Evolutionary conservation across 768 basidiomycete genomes (phyloP).

Genomic region (Suillus occidentalis): DNA sequence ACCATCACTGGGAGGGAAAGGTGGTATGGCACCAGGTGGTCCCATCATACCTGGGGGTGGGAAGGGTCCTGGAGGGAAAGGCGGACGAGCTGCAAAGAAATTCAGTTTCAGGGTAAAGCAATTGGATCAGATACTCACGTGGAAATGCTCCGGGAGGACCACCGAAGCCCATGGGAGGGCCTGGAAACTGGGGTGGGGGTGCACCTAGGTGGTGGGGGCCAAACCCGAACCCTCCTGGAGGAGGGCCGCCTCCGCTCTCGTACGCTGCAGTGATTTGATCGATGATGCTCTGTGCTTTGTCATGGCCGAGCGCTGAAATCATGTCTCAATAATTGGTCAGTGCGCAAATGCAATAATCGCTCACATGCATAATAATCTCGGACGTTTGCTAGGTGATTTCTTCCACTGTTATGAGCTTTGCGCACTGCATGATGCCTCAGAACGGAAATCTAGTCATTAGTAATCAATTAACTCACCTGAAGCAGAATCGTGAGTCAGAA

Average conservation of each 20-base stretch:
- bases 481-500: constrained; percentile 90
- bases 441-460: constrained; percentile 5
- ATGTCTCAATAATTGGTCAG: constrained; percentile 10
- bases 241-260: constrained; percentile 82
- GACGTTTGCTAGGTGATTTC: constrained; percentile 96
- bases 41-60: constrained; percentile 49
- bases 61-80: constrained; percentile 64
- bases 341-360: constrained; percentile 21
- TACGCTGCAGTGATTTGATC: constrained; percentile 97
- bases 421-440: constrained; percentile 57
- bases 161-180: constrained; percentile 55
- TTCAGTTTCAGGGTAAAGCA: constrained; percentile 6
- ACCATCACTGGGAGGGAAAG: constrained; percentile 63
- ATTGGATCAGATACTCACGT: constrained; percentile 14
- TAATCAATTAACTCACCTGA: constrained; percentile 57
- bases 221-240: constrained; percentile 85
- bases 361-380: constrained; percentile 95
- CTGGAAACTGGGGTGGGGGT: constrained; percentile 51
- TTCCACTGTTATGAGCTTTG: constrained; percentile 96
- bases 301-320: constrained; percentile 76
- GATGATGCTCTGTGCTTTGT: constrained; percentile 97
- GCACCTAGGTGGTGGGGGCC: constrained; percentile 76
- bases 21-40: constrained; percentile 62
- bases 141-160: constrained; percentile 39
- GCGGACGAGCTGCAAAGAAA: constrained; percentile 52